Evolutionary conservation across 139 green algal species (phyloP).

Genomic region (Chlorella sp.): DNA sequence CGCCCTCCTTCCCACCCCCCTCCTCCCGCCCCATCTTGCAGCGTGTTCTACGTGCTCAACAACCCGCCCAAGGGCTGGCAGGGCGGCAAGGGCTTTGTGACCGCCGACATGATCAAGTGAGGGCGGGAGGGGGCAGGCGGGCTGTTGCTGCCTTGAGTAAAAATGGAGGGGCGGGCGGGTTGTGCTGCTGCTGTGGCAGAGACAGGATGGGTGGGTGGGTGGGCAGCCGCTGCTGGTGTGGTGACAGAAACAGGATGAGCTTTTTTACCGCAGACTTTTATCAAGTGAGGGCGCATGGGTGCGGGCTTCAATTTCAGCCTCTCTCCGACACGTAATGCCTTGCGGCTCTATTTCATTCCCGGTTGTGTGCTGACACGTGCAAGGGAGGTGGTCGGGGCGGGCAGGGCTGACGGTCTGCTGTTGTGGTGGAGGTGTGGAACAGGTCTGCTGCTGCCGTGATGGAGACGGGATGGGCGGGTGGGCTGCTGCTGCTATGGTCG

Average conservation of each 20-base stretch:
- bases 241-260: too few relatives aligned
- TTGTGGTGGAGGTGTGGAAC: not conserved
- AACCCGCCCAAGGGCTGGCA: slow-evolving; percentile 71
- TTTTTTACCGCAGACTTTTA: too few relatives aligned
- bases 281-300: too few relatives aligned
- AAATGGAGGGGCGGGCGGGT: not conserved
- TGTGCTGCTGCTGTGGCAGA: not conserved
- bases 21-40: slow-evolving; percentile 26
- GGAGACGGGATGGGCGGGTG: too few relatives aligned
- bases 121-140: not conserved
- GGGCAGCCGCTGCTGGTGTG: not conserved
- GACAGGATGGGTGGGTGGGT: too few relatives aligned
- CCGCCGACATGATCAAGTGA: slow-evolving; percentile 74
- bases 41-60: slow-evolving; percentile 75
- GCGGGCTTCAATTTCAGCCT: too few relatives aligned
- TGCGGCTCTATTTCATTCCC: too few relatives aligned
- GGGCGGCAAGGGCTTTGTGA: slow-evolving; percentile 82
- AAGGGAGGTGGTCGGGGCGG: too few relatives aligned
- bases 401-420: too few relatives aligned
- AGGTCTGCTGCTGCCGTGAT: not conserved
- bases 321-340: too few relatives aligned
- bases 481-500: not conserved
- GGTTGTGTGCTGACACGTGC: too few relatives aligned
- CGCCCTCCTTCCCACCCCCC: not conserved
- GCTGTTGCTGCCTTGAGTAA: not conserved